phyloP scores from a whole-genome alignment of 2,329 filamentous ascomycete genomes.

The Aureobasidium sp. region DNA sequence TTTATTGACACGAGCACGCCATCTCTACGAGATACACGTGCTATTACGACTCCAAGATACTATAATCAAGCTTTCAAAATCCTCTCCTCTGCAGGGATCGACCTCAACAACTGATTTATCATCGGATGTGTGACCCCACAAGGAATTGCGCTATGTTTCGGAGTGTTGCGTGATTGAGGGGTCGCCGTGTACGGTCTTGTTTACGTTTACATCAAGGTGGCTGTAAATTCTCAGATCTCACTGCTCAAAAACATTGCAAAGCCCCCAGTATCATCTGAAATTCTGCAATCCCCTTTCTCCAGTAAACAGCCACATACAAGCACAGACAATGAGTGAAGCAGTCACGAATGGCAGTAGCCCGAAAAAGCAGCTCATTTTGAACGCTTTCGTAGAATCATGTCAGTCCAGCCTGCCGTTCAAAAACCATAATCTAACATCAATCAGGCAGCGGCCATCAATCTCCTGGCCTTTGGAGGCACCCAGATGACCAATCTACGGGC shows the following conservation, averaged over 20 bases:
- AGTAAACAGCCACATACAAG: background rate
- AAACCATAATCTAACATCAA: conserved; percentile 16
- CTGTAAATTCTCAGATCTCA: too few species aligned
- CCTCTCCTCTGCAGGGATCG: background rate
- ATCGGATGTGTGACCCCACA: background rate
- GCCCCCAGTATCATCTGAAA: background rate
- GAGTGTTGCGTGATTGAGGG: background rate
- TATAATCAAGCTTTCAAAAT: background rate
- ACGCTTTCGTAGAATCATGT: conserved; percentile 39
- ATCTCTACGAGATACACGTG: background rate
- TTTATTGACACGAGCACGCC: background rate
- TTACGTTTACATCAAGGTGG: conserved; percentile 1
- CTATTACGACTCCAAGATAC: background rate
- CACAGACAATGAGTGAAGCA: background rate
- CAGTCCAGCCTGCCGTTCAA: conserved; percentile 12
- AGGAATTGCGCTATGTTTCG: background rate
- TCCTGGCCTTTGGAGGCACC: conserved; percentile 57
- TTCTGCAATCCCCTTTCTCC: background rate
- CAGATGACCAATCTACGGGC: conserved; percentile 53
- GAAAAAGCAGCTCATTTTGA: conserved; percentile 35
- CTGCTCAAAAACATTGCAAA: background rate
- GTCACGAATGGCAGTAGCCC: background rate
- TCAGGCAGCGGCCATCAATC: conserved; percentile 46
- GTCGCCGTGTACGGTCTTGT: background rate
- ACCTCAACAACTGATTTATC: background rate